These are phyloP conservation scores for Beauveria brongniartii DNA, from an alignment of 2,329 filamentous ascomycete genomes.

Conservation along the genomic window DNA sequence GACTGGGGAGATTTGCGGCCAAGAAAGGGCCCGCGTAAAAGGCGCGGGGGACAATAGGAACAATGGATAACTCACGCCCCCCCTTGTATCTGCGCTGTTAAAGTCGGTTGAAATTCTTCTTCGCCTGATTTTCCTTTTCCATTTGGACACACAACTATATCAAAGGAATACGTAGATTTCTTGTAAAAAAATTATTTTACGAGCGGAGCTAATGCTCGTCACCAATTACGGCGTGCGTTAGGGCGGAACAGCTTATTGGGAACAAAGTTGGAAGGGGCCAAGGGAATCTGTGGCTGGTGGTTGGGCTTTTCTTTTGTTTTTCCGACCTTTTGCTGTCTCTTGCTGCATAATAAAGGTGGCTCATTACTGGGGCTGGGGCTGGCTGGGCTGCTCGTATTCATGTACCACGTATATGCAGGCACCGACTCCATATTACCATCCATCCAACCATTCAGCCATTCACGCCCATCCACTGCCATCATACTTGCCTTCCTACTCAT, in stretches of 20 bases:
- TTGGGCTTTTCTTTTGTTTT: background rate
- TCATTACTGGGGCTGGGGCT: background rate
- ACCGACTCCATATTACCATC: background rate
- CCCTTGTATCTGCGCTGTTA: too few species aligned
- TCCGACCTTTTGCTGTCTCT: background rate
- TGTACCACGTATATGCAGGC: conserved; percentile 7
- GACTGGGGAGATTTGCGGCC: too few species aligned
- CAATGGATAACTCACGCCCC: too few species aligned
- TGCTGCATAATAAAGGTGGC: background rate
- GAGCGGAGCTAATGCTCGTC: conserved; percentile 6
- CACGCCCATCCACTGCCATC: background rate
- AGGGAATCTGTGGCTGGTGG: background rate
- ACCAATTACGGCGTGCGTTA: conserved; percentile 1
- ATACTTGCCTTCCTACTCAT: background rate
- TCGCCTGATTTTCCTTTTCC: background rate
- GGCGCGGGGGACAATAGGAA: too few species aligned
- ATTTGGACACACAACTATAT: background rate
- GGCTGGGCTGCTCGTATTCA: conserved; percentile 4
- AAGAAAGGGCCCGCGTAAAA: too few species aligned
- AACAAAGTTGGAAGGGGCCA: background rate
- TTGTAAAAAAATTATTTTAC: background rate
- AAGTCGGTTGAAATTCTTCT: background rate
- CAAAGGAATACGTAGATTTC: background rate
- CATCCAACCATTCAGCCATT: background rate
- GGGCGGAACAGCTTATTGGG: background rate